Percentiles rank a stretch among this genome's conserved stretches.
These are phyloP conservation scores for Boletus subluridellus DNA, from an alignment of 1,284 basidiomycete species.

Conservation along the genomic window DNA sequence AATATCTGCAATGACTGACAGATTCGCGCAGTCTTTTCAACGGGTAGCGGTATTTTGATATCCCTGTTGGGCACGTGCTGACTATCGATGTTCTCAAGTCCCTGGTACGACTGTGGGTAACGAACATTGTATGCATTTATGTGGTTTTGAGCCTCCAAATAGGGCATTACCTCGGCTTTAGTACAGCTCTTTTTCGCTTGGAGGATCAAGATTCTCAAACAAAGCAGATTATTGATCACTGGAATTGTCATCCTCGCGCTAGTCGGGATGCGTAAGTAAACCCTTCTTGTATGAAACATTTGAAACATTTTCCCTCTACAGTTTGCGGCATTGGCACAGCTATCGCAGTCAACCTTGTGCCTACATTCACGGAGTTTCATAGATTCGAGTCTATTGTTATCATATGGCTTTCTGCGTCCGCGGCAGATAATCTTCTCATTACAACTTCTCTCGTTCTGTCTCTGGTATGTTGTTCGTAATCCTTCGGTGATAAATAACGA, in stretches of 20 bases:
- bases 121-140: not conserved
- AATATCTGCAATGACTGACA: not conserved
- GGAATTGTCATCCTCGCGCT: constrained; percentile 32
- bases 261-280: constrained; percentile 21
- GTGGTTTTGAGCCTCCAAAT: not conserved
- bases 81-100: constrained; percentile 11
- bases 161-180: constrained; percentile 39
- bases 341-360: constrained; percentile 31
- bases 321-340: constrained; percentile 35
- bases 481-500: not conserved
- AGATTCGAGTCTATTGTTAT: constrained; percentile 34
- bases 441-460: constrained; percentile 29
- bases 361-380: constrained; percentile 31
- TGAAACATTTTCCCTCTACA: constrained; percentile 5
- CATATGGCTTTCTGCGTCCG: constrained; percentile 32
- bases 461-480: constrained; percentile 22
- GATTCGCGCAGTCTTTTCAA: constrained; percentile 20
- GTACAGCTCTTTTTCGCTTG: constrained; percentile 46
- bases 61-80: not conserved
- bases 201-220: constrained; percentile 40
- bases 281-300: not conserved
- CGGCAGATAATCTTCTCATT: constrained; percentile 32
- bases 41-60: constrained; percentile 10
- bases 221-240: constrained; percentile 27
- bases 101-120: constrained; percentile 24